These are phyloP conservation scores for Sophora flavescens DNA, from an alignment of 306 rosid species.

Conservation along the genomic window DNA sequence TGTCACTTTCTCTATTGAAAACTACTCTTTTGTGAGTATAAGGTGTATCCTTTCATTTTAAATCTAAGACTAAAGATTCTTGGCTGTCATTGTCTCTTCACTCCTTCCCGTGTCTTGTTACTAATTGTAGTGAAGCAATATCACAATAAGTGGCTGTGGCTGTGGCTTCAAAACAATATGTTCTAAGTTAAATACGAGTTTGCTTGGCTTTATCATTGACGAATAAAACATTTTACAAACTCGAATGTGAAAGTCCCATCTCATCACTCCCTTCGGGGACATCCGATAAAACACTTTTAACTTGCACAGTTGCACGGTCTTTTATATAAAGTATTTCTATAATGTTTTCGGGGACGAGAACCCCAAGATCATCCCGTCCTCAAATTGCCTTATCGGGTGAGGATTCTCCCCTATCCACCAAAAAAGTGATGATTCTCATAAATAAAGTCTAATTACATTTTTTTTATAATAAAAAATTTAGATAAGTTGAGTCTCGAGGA, in stretches of 20 bases:
- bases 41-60: not conserved
- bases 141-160: slow-evolving; percentile 1
- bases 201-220: not conserved
- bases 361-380: too few relatives aligned
- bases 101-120: not conserved
- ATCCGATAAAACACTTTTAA: too few relatives aligned
- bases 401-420: too few relatives aligned
- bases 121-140: not conserved
- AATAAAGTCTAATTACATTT: not conserved
- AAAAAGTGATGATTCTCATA: not conserved
- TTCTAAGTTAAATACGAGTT: not conserved
- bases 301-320: too few relatives aligned
- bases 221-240: too few relatives aligned
- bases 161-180: not conserved
- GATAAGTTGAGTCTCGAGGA: too few relatives aligned
- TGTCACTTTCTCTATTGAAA: slow-evolving; percentile 12
- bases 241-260: too few relatives aligned
- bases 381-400: too few relatives aligned
- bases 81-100: not conserved
- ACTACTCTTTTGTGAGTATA: slow-evolving; percentile 1
- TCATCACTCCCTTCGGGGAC: too few relatives aligned
- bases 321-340: too few relatives aligned
- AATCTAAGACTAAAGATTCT: not conserved
- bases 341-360: too few relatives aligned
- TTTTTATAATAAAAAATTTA: too few relatives aligned